Base-by-base conservation (phyloP, 1,284 basidiomycete genomes). In the Ceratobasidium sp. region DNA sequence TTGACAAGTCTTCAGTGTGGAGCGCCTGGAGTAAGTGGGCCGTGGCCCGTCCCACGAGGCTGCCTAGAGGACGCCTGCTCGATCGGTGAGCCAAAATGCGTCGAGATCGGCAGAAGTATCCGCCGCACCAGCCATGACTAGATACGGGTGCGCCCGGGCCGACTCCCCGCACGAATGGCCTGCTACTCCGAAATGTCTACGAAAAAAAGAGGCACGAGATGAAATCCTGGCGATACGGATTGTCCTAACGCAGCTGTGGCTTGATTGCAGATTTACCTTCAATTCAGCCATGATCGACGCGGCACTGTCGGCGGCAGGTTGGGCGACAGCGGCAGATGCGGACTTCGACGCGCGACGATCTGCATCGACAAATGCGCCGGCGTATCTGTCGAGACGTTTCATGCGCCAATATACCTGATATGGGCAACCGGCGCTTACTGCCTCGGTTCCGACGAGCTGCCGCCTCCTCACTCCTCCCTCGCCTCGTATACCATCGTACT, bases 361-460 rank as follows among this genome's bases (percentile, higher is more conserved):
- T 3, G 24, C 49, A 54, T 14, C 53, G 22, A 54, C 53, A 34
- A 58, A 58, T 58, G 56, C 34, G 56, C 56, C 56, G 31, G 19
- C 11, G 14, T 54, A 24, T 31, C 24, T 31, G 31, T 54, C 24
- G 27, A 54, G 53, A 19, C 19, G 34, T n/a, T 58, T 34, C 16
- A 34, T 3, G 7, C 16, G 34, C 14, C 34, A 58, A 58, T 58
- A 58, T 58, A 37, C 56, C 56, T 58, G 31, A 58, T 58, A 37
- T 58, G 31, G 56, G 34, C 34, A 58, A 37, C 27, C 41, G 43
- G 61, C 61, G 61, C 61, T 62, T 62, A 62, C 22, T 4, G n/a
- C n/a, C 63, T 65, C 63, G 63, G 41, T 37, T 48, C 63, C 63
- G 56, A 58, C 56, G 56, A 58, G 56, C 34, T 58, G 29, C 56